A percentile compares a stretch with the other conserved stretches of the same genome.
Conservation (phyloP, 2,329 filamentous ascomycete genomes). For the Keithomyces neogunnii region DNA sequence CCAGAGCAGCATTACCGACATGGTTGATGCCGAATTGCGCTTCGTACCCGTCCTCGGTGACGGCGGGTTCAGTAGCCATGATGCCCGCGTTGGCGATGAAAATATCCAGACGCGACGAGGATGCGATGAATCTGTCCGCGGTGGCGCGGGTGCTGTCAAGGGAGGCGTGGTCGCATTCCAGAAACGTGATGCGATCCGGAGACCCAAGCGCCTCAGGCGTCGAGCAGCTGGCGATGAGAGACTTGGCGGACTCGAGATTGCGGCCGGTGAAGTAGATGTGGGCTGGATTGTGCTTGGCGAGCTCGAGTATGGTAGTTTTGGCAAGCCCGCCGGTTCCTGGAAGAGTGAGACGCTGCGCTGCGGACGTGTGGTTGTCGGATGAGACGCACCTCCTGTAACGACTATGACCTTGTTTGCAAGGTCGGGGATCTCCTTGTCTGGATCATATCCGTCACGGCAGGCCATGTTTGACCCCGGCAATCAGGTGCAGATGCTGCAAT, state of each 20-base stretch:
- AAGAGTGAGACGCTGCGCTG: background rate
- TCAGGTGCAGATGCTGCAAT: too few species aligned
- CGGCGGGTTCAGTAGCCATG: slow-evolving; percentile 16
- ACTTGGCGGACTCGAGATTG: slow-evolving; percentile 31
- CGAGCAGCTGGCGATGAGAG: slow-evolving; percentile 32
- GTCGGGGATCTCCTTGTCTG: slow-evolving; percentile 33
- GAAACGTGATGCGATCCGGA: slow-evolving; percentile 14
- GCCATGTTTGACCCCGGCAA: background rate
- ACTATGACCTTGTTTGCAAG: slow-evolving; percentile 40
- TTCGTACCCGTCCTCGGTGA: slow-evolving; percentile 27
- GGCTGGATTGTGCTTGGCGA: slow-evolving; percentile 33
- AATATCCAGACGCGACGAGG: slow-evolving; percentile 28
- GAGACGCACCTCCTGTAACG: slow-evolving; percentile 20
- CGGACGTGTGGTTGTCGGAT: background rate
- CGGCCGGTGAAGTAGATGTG: slow-evolving; percentile 48
- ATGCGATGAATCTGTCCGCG: slow-evolving; percentile 15
- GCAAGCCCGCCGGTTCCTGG: slow-evolving; percentile 27
- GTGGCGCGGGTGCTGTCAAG: slow-evolving; percentile 35
- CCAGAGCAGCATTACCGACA: slow-evolving; percentile 19
- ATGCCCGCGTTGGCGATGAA: slow-evolving; percentile 29
- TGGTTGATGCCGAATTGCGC: slow-evolving; percentile 28
- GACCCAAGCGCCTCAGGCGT: slow-evolving; percentile 16
- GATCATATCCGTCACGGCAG: slow-evolving; percentile 9
- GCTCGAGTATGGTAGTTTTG: slow-evolving; percentile 16
- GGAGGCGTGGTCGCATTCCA: slow-evolving; percentile 41